Conservation (phyloP, 1,284 basidiomycete species). For the Marasmius tenuissimus region DNA sequence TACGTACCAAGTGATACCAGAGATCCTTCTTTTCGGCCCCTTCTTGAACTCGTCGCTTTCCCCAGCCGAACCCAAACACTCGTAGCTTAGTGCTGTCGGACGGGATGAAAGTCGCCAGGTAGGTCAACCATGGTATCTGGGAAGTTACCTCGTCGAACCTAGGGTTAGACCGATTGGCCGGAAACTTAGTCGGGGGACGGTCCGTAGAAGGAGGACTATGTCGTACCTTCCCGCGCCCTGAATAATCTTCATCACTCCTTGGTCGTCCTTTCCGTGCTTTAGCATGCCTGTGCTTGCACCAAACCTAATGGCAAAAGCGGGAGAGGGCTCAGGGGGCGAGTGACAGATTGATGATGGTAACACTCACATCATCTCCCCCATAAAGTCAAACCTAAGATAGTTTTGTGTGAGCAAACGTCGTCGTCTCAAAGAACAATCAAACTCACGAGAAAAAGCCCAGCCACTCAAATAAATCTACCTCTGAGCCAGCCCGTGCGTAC, state of each 20-base stretch:
- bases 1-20: conserved; percentile 40
- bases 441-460: conserved; percentile 53
- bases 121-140: not conserved
- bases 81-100: conserved; percentile 22
- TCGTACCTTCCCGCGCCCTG: not conserved
- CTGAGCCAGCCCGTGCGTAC: conserved; percentile 8
- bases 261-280: not conserved
- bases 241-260: not conserved
- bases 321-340: no score
- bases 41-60: conserved; percentile 28
- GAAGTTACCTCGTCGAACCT: not conserved
- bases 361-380: not conserved
- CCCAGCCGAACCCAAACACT: conserved; percentile 32
- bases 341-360: no score
- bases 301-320: not conserved
- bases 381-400: not conserved
- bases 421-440: not conserved
- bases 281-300: not conserved
- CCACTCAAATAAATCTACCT: conserved; percentile 42
- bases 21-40: conserved; percentile 45
- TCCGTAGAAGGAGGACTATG: no score
- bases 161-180: not conserved
- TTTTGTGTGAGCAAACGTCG: not conserved
- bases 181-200: not conserved
- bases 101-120: not conserved